A percentile compares a stretch with the other conserved stretches of the same genome.
These are phyloP conservation scores for Poterioochromonas sp. DNA, from an alignment of 352 stramenopile species.

Conservation along the genomic window DNA sequence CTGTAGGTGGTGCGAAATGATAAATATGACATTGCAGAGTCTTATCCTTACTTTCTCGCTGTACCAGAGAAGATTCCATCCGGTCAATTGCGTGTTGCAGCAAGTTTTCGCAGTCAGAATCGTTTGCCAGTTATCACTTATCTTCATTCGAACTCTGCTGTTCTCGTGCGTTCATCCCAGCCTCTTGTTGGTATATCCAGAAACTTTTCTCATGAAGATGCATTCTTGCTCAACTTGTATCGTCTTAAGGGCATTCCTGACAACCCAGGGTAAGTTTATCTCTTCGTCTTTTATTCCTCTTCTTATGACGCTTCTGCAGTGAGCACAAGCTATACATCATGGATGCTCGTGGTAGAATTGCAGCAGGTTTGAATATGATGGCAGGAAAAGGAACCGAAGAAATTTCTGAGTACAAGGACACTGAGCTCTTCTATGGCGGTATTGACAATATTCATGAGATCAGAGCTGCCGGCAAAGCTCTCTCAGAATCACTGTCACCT, in stretches of 20 bases:
- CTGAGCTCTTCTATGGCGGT: conserved; percentile 51
- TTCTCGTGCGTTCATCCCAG: conserved; percentile 71
- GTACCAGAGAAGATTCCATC: conserved; percentile 35
- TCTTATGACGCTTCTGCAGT: no score
- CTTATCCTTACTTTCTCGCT: background rate
- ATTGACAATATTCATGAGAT: conserved; percentile 87
- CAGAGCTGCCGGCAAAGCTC: conserved; percentile 63
- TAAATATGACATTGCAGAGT: background rate
- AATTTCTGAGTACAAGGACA: conserved; percentile 58
- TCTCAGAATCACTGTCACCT: background rate
- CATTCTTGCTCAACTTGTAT: background rate
- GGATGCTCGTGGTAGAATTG: conserved; percentile 72
- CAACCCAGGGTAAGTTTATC: no score
- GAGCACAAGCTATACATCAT: conserved; percentile 52
- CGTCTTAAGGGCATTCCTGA: background rate
- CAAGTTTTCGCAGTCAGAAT: background rate
- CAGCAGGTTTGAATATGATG: conserved; percentile 68
- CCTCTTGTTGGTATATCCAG: conserved; percentile 60
- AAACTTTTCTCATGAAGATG: background rate
- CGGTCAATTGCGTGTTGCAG: conserved; percentile 46
- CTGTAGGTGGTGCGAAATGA: background rate
- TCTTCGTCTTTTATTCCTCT: no score
- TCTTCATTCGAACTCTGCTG: conserved; percentile 67
- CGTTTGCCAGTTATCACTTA: conserved; percentile 53
- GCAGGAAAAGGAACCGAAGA: conserved; percentile 75